Evolutionary conservation across 169 alveolate genomes (phyloP).

Genomic region (Eimeria maxima): DNA sequence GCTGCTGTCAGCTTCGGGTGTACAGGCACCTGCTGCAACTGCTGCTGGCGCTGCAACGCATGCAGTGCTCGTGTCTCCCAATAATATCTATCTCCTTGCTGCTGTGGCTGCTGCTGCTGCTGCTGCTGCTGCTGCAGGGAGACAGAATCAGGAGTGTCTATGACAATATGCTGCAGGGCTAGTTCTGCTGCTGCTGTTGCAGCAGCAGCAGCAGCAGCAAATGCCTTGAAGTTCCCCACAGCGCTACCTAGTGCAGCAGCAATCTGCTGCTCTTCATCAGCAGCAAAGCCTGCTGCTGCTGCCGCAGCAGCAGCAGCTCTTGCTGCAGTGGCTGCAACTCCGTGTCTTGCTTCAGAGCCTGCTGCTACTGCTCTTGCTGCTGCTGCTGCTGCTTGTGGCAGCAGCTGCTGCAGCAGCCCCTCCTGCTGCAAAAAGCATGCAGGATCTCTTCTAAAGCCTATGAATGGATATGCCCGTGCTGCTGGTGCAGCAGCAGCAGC

Average conservation of each 20-base stretch:
- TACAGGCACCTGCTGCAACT: conserved; percentile 23
- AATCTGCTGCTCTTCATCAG: neutral
- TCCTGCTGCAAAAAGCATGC: neutral
- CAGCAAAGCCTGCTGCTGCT: neutral
- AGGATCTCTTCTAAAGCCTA: no score
- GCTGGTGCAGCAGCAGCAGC: neutral
- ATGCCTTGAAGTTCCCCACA: neutral
- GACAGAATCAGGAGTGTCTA: neutral
- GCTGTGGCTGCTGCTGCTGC: neutral
- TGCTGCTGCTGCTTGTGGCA: no score
- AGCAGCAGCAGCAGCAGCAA: neutral
- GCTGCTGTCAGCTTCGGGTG: conserved; percentile 8
- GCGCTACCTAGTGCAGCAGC: no score
- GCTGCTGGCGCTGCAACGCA: neutral
- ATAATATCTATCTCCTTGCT: neutral
- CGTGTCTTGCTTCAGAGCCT: no score
- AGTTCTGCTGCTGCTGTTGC: conserved; percentile 18
- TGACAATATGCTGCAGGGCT: neutral
- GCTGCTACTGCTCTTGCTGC: no score
- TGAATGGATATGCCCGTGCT: neutral
- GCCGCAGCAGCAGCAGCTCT: neutral
- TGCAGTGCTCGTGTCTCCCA: neutral
- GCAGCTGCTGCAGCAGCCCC: neutral
- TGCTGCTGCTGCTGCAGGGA: conserved; percentile 15
- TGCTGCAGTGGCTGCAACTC: neutral